Base-by-base conservation (phyloP, 148 eudicot genomes). In the Nepenthes gracilis region DNA sequence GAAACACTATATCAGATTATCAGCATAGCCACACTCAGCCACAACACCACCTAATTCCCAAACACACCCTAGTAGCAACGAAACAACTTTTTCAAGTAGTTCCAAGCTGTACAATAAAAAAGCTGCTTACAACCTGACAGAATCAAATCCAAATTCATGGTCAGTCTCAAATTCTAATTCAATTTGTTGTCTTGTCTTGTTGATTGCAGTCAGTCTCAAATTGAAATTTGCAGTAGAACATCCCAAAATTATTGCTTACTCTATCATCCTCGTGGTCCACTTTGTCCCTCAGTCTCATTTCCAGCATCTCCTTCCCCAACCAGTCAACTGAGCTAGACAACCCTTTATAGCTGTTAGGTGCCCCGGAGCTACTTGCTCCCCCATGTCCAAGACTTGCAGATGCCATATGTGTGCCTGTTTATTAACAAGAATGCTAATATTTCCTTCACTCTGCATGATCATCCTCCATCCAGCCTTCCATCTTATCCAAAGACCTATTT, bases 281-380 rank as follows among this genome's bases (percentile, higher is more conserved):
- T 72, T 74, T 79, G 75, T 88, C 99, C 75, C 95, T 83, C 64
- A 93, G 67, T 74, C 85, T 82, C 85, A 93, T 77, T 61, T 84
- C 96, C 73, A 77, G 89, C 91, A 93, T 84, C 77, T 85, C 96
- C 66, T 84, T 93, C 36, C 99, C 96, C 76, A 93, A 75, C 96
- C 95, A 86, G 65, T 93, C 96, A 81, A 93, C 80, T 60, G 92
- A 83, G 75, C 87, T 86, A 34, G 96, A 84, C 47, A 96, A 93
- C 47, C 83, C 84, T 73, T 77, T 84, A 58, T 71, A 78, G 54
- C 83, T 85, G 79, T 83, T 79, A 49, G 73, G 73, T 55, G 75
- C 73, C 66, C 79, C 81, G 6, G 99, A 88, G 81, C 85, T 86
- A 57, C 99, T 92, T 10, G 84, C 86, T 63, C 83, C 87, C 47